Evolutionary conservation across 1,139 yeast species (phyloP), one percentile per base, ranked within the genome.

Genomic region (Debaryomyces coudertii): DNA sequence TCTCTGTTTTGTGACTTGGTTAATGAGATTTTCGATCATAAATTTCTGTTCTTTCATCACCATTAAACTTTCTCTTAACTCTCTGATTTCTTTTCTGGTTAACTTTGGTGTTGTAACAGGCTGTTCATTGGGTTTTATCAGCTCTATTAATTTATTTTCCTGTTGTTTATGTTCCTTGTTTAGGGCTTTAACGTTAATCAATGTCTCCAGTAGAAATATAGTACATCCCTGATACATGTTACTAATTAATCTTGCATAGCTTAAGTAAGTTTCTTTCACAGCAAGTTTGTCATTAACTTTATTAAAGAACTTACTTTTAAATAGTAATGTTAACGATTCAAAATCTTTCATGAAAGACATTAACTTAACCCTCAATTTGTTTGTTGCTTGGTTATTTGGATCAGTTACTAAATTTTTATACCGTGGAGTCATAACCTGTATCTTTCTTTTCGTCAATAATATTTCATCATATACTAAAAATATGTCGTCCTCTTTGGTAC

Each of bases 41-140:
- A 80, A 90, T 57, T 76, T 76, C 58, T 92, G 98, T 59, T 92
- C 97, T 53, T 86, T 86, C 65, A 90, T 70, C 11, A 92, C 97
- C 85, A 90, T 87, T 47, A 92, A 65, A 54, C 87, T 86, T 55
- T 90, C 95, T 46, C 95, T 72, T 30, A 79, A 66, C 47, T 76
- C 77, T 44, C 88, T 71, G 4, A 87, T 80, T 53, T 83, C 80
- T 41, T 68, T 68, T 55, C 77, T 76, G 1, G 78, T 69, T 8
- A 79, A 53, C 36, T 62, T 59, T 1, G 77, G 69, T 2, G 18
- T 28, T 15, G 46, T 49, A 9, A 31, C 20, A 7, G 12, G 27
- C 9, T 43, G 33, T 28, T 24, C 36, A 14, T 23, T 30, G 2
- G 42, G 31, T 38, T 43, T 45, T 36, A 23, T 46, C 28, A 12